A percentile compares a stretch with the other conserved stretches of the same genome.
These are phyloP conservation scores for Astrocystis sublimbata DNA, from an alignment of 495 filamentous ascomycete species.

Conservation along the genomic window DNA sequence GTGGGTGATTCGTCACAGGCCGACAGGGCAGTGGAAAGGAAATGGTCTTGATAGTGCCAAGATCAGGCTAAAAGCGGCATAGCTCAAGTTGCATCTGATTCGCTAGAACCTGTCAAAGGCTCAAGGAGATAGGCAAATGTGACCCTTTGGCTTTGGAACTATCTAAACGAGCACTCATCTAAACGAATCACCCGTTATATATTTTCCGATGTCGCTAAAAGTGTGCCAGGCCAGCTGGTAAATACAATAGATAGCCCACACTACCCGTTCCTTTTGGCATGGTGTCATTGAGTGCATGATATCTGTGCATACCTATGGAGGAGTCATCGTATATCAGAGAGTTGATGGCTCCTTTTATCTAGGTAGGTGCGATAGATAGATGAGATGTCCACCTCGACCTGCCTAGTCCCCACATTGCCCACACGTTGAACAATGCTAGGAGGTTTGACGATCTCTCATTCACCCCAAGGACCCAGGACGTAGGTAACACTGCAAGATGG, in stretches of 20 bases:
- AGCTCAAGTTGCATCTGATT: no score
- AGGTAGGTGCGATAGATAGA: background rate
- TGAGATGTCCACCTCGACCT: background rate
- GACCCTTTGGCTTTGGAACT: no score
- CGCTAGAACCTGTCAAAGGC: no score
- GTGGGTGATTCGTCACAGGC: no score
- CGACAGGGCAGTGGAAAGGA: no score
- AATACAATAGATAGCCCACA: background rate
- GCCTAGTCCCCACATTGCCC: background rate
- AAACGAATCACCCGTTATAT: no score
- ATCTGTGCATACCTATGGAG: background rate
- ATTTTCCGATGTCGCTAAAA: no score
- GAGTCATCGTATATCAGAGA: background rate
- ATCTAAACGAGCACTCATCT: no score
- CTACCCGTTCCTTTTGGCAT: background rate
- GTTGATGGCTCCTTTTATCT: background rate
- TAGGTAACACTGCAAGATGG: slow-evolving; percentile 7
- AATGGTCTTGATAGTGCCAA: no score
- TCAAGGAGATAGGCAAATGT: no score
- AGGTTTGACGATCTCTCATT: background rate
- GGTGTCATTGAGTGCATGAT: background rate
- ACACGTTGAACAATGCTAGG: background rate
- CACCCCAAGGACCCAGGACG: no score
- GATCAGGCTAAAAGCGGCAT: no score
- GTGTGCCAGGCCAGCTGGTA: background rate